Conservation (phyloP, 2,329 filamentous ascomycete species). For the Colletotrichum filicis region DNA sequence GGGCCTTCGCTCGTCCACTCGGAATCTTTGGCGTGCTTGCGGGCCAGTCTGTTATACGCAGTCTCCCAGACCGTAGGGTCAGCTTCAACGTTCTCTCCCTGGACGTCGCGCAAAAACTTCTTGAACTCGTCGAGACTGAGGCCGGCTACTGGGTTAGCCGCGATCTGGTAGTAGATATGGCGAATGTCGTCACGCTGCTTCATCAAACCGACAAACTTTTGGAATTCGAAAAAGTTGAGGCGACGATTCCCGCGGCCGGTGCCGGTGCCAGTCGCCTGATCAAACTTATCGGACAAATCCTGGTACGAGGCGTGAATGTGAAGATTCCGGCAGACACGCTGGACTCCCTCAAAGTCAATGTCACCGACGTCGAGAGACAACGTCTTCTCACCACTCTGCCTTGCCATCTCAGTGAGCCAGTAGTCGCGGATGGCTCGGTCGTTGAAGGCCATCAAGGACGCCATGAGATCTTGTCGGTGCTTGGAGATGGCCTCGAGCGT, state of each 20-base stretch:
- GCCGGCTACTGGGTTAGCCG: slow-evolving; percentile 68
- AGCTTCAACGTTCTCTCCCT: slow-evolving; percentile 79
- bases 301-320: slow-evolving; percentile 91
- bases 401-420: slow-evolving; percentile 87
- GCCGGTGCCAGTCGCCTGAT: slow-evolving; percentile 73
- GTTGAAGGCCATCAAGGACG: slow-evolving; percentile 86
- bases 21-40: slow-evolving; percentile 59
- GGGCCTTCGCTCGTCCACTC: slow-evolving; percentile 47
- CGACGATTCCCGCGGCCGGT: slow-evolving; percentile 57
- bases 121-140: slow-evolving; percentile 81
- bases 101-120: slow-evolving; percentile 76
- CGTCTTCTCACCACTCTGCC: slow-evolving; percentile 62
- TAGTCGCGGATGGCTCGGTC: slow-evolving; percentile 84
- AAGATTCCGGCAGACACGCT: slow-evolving; percentile 86
- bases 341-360: slow-evolving; percentile 82
- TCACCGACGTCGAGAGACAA: slow-evolving; percentile 70
- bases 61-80: slow-evolving; percentile 75
- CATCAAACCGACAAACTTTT: slow-evolving; percentile 83
- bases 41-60: slow-evolving; percentile 77
- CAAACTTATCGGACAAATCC: slow-evolving; percentile 76
- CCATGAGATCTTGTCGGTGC: slow-evolving; percentile 90
- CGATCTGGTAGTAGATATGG: slow-evolving; percentile 74
- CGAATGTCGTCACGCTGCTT: slow-evolving; percentile 87
- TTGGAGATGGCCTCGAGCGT: slow-evolving; percentile 87
- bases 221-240: slow-evolving; percentile 84